A percentile compares a stretch with the other conserved stretches of the same genome.
These are phyloP conservation scores for Chloroidium sp. DNA, from an alignment of 163 green algal species.

Conservation along the genomic window DNA sequence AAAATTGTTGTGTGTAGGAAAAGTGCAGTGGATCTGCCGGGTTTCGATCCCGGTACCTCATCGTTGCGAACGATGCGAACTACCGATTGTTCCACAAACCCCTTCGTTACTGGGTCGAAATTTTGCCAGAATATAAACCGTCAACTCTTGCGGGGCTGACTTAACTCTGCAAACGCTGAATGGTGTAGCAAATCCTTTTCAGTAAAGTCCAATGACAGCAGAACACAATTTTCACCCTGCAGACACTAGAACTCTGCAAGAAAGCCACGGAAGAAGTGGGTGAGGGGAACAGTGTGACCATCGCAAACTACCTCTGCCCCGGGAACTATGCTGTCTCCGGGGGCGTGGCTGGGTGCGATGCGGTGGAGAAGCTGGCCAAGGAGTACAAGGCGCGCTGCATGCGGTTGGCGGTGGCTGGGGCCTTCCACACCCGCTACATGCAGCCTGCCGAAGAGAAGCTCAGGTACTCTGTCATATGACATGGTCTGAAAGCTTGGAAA, in stretches of 20 bases:
- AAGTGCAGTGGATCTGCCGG: not conserved
- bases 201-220: too few relatives aligned
- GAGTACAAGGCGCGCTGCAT: conserved; percentile 78
- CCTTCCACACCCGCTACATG: conserved; percentile 97
- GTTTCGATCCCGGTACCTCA: too few relatives aligned
- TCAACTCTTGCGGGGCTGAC: too few relatives aligned
- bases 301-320: conserved; percentile 97
- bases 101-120: too few relatives aligned
- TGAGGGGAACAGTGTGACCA: conserved; percentile 69
- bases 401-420: conserved; percentile 86
- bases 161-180: too few relatives aligned
- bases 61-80: too few relatives aligned
- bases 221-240: not conserved
- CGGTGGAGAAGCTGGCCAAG: conserved; percentile 83
- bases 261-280: conserved; percentile 63
- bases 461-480: conserved; percentile 19
- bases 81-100: too few relatives aligned
- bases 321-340: conserved; percentile 97
- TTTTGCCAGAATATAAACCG: too few relatives aligned
- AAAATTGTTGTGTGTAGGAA: not conserved
- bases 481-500: too few relatives aligned
- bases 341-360: conserved; percentile 74
- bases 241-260: conserved; percentile 75
- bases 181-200: too few relatives aligned
- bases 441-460: conserved; percentile 79